These are phyloP conservation scores for Pestalotiopsis sp. DNA, from an alignment of 2,329 filamentous ascomycete species.

Conservation along the genomic window DNA sequence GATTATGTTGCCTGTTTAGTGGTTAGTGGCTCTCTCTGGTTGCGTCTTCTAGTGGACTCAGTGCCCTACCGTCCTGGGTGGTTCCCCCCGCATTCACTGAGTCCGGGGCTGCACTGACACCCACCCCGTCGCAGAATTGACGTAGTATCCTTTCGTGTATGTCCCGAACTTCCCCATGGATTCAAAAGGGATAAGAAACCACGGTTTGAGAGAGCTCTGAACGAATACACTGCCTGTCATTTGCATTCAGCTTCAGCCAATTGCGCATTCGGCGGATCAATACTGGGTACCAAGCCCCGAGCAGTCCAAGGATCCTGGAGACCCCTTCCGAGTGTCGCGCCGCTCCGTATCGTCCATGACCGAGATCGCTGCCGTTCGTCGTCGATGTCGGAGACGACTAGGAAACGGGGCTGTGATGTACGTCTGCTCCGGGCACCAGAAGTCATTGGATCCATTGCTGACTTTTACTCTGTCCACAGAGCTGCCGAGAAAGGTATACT, in stretches of 20 bases:
- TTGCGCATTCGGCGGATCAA: background rate
- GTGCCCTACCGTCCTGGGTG: background rate
- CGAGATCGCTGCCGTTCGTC: background rate
- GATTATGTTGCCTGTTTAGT: background rate
- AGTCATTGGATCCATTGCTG: background rate
- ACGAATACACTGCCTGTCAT: background rate
- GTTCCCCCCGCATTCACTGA: background rate
- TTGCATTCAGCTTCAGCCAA: background rate
- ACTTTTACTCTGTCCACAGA: background rate
- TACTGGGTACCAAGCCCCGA: background rate
- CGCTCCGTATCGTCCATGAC: background rate
- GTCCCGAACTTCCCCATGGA: background rate
- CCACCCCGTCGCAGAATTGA: background rate
- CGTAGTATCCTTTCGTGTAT: background rate
- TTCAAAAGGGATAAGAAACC: constrained; percentile 5
- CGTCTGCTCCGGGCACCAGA: background rate
- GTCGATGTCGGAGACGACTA: constrained; percentile 1
- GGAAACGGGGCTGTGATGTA: constrained; percentile 7
- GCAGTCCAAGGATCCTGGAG: background rate
- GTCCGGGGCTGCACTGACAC: background rate
- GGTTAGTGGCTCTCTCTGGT: background rate
- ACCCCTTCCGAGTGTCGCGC: background rate
- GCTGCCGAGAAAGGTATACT: constrained; percentile 2
- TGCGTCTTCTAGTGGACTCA: background rate
- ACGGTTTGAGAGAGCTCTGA: background rate